Evolutionary conservation across 805 yeast species (phyloP), one percentile per base, ranked within the genome.

Genomic region (Hemisphaericaspora nanyangensis): DNA sequence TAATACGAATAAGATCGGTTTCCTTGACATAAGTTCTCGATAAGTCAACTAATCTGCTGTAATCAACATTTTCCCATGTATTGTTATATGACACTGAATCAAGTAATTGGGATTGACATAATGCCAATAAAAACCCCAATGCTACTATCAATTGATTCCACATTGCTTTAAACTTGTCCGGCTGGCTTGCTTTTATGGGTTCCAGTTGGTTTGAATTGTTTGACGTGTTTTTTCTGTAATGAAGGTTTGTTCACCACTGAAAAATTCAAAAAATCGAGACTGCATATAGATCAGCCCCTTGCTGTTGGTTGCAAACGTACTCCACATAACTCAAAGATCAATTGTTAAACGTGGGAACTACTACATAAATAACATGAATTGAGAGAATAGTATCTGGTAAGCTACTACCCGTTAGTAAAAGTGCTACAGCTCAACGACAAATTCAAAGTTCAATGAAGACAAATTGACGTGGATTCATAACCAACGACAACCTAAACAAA

Each of bases 11-110:
- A n/a, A 72, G 59, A 42, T 71, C 62, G 18, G 74, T 67, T 55
- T 84, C 95, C 47, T 76, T 77, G 30, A 79, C 72, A 56, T 82
- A 89, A 3, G 89, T 64, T 47, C 76, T 77, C 22, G 75, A 55
- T 35, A 89, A 71, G 51, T 88, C 96, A 27, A 87, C 52, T 7
- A 71, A 57, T 48, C 86, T 78, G 11, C 63, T 56, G 47, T 76
- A 71, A 22, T 77, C 71, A 24, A 63, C 52, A 58, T 87, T 88
- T 51, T 74, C 80, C 80, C 84, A 79, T 2, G 39, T 38, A 8
- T n/a, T 15, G 15, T 17, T 18, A 29, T 3, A 16, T 17, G 30
- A 12, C 7, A 33, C 7, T 18, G 19, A 20, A 26, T 33, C 29
- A 15, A 20, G 7, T 15, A 33, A 17, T 18, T 18, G 29, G 6